Evolutionary conservation across 1,284 basidiomycete genomes (phyloP).

Genomic region (Ceratobasidium sp.): DNA sequence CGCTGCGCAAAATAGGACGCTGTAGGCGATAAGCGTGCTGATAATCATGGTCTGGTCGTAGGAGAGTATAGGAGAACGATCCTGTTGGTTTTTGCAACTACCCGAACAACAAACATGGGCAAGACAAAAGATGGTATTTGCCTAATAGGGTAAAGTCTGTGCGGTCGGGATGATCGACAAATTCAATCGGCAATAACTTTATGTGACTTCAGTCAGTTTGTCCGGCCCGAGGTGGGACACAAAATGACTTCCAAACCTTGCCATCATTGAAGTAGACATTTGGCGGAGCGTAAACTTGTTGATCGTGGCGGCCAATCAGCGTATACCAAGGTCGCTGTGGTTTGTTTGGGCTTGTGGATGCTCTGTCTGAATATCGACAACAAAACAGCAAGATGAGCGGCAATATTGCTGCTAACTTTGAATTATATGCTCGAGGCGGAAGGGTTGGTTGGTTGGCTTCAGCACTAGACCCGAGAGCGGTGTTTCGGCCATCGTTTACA

Average conservation of each 20-base stretch:
- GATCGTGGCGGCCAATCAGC: not conserved
- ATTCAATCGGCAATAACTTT: not conserved
- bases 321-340: not conserved
- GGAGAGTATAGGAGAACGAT: not conserved
- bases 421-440: not conserved
- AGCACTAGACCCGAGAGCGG: too few species aligned
- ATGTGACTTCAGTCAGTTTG: not conserved
- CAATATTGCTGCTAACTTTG: not conserved
- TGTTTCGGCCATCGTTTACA: too few species aligned
- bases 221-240: not conserved
- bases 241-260: not conserved
- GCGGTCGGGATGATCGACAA: not conserved
- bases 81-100: not conserved
- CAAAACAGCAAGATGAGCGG: not conserved
- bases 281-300: too few species aligned
- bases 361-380: not conserved
- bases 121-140: not conserved
- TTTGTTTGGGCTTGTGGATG: not conserved
- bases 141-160: conserved; percentile 1
- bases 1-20: conserved; percentile 7
- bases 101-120: not conserved
- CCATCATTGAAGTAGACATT: not conserved
- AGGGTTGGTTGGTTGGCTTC: too few species aligned
- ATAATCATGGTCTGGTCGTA: conserved; percentile 6
- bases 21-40: not conserved